Evolutionary conservation across 495 filamentous ascomycete genomes (phyloP).

Genomic region (Podospora conica): DNA sequence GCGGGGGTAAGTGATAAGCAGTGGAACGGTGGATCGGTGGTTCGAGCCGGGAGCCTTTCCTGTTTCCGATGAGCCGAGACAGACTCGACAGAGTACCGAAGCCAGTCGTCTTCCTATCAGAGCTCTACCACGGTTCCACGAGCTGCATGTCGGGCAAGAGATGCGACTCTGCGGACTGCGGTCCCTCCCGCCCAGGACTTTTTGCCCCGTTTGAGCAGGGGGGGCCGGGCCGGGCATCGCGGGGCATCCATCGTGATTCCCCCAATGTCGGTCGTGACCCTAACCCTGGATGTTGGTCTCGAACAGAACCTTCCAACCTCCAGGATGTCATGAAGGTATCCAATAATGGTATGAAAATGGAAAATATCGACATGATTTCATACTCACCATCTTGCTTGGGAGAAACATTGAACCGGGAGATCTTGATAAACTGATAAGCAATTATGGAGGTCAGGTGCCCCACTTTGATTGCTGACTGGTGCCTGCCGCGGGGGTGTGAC

Average conservation of each 20-base stretch:
- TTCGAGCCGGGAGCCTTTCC: slow-evolving; percentile 9
- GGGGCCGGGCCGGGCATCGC: background rate
- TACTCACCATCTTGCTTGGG: background rate
- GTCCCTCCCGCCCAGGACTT: slow-evolving; percentile 14
- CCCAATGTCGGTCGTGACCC: no score
- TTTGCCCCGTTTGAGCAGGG: slow-evolving; percentile 17
- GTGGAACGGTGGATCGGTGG: slow-evolving; percentile 12
- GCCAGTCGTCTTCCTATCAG: background rate
- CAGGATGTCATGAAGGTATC: no score
- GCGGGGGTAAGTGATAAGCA: slow-evolving; percentile 9
- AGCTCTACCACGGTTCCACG: background rate
- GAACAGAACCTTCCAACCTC: no score
- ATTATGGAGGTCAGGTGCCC: no score
- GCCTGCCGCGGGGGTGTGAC: slow-evolving; percentile 9
- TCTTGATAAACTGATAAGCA: no score
- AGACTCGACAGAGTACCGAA: background rate
- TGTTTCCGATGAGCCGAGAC: background rate
- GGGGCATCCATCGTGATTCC: background rate
- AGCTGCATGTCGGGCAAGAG: background rate
- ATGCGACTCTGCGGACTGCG: slow-evolving; percentile 2
- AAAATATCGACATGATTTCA: no score
- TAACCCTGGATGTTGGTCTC: slow-evolving; percentile 13
- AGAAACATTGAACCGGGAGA: no score
- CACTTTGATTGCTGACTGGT: background rate
- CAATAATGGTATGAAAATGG: no score